Conservation (phyloP, 2,329 filamentous ascomycete genomes). For the Piedraia hortae region DNA sequence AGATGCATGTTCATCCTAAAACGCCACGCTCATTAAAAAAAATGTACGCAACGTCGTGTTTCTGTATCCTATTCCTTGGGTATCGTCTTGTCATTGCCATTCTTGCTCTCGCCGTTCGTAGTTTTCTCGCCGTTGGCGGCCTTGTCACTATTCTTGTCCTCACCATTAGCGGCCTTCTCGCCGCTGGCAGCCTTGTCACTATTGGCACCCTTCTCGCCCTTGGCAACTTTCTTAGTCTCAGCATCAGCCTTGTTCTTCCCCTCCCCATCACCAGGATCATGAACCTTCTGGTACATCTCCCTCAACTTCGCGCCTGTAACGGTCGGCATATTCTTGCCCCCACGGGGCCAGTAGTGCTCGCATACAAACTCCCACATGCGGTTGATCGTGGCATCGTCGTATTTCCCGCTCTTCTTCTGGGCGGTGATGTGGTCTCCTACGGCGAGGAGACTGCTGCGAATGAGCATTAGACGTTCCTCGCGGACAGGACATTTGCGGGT, state of each 20-base stretch:
- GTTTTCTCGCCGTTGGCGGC: no score
- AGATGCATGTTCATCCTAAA: no score
- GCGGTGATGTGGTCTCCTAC: constrained; percentile 35
- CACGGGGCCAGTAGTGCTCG: constrained; percentile 13
- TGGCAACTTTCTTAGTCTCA: not conserved
- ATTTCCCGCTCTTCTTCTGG: constrained; percentile 10
- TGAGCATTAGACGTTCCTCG: constrained; percentile 31
- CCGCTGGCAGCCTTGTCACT: no score
- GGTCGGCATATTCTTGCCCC: constrained; percentile 10
- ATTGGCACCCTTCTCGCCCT: no score
- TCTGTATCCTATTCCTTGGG: no score
- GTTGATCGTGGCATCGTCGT: constrained; percentile 7
- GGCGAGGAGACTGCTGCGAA: constrained; percentile 31
- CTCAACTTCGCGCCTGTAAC: constrained; percentile 13
- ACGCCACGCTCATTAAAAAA: no score
- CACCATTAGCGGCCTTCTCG: no score
- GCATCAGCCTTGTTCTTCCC: constrained; percentile 5
- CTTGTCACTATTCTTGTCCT: no score
- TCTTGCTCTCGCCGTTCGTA: not conserved
- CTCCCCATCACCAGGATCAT: no score
- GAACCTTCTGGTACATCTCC: constrained; percentile 14
- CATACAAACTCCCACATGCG: constrained; percentile 13
- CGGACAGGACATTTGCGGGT: constrained; percentile 34
- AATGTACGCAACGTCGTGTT: no score
- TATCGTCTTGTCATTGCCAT: not conserved